Evolutionary conservation across 2,329 filamentous ascomycete species (phyloP).

Genomic region (Aspergillus flavus): DNA sequence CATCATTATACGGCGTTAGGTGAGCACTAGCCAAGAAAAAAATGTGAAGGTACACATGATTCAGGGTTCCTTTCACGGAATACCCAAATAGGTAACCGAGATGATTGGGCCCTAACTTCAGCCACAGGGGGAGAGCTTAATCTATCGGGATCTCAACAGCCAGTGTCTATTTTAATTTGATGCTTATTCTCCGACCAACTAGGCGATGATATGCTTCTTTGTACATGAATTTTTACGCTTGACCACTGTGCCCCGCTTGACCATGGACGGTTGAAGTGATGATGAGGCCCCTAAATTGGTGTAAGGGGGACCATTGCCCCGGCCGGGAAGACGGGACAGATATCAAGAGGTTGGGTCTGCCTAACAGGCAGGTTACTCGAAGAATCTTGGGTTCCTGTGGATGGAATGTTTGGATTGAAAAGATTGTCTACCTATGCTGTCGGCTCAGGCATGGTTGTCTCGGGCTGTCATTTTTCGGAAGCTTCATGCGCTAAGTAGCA

Average conservation of each 20-base stretch:
- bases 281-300: neutral
- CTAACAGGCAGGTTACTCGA: neutral
- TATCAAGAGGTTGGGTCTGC: neutral
- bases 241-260: neutral
- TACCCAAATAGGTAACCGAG: conserved; percentile 20
- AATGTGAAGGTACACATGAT: conserved; percentile 18
- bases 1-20: neutral
- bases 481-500: conserved; percentile 10
- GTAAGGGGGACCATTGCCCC: conserved; percentile 6
- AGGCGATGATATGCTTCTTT: neutral
- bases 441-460: conserved; percentile 3
- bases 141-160: neutral
- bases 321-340: conserved; percentile 1
- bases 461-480: conserved; percentile 20
- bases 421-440: neutral
- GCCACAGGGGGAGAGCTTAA: conserved; percentile 4
- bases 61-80: conserved; percentile 12
- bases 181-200: neutral
- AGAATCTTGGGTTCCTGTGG: conserved; percentile 6
- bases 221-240: neutral
- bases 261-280: neutral
- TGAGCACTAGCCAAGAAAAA: conserved; percentile 9
- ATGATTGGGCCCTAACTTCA: neutral
- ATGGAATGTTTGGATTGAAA: conserved; percentile 14
- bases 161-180: conserved; percentile 1